Conservation (phyloP, 208 protist genomes). For the Wallacemonas sp. region DNA sequence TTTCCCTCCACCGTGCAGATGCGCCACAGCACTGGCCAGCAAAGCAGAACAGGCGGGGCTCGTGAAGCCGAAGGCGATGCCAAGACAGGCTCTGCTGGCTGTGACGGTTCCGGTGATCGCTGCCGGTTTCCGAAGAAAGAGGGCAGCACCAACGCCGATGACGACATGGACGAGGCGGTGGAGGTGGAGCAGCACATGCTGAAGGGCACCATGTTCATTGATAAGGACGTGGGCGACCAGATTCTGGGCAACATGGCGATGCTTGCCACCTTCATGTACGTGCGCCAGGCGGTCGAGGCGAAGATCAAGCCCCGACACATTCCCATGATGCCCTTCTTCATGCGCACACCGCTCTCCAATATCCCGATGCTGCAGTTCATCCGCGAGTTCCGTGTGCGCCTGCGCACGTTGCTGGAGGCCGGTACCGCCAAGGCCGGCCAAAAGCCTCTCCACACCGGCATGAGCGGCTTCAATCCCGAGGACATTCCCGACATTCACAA, state of each 20-base stretch:
- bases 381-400: conserved; percentile 71
- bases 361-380: conserved; percentile 80
- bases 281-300: conserved; percentile 71
- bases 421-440: conserved; percentile 46
- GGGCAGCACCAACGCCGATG: conserved; percentile 34
- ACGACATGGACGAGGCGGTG: conserved; percentile 29
- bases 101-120: not conserved
- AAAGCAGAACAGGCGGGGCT: not conserved
- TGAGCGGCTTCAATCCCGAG: conserved; percentile 40
- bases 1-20: conserved; percentile 53
- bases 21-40: conserved; percentile 8
- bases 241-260: conserved; percentile 80
- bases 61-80: too few relatives aligned
- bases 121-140: conserved; percentile 34
- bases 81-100: too few relatives aligned
- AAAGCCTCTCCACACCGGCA: conserved; percentile 28
- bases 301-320: conserved; percentile 44
- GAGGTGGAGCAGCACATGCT: conserved; percentile 60
- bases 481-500: conserved; percentile 32
- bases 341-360: conserved; percentile 71
- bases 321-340: conserved; percentile 59
- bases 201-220: conserved; percentile 82
- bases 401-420: conserved; percentile 57
- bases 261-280: conserved; percentile 77
- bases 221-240: conserved; percentile 83